Conservation (phyloP, 352 stramenopile genomes). For the Globisporangium nunn region DNA sequence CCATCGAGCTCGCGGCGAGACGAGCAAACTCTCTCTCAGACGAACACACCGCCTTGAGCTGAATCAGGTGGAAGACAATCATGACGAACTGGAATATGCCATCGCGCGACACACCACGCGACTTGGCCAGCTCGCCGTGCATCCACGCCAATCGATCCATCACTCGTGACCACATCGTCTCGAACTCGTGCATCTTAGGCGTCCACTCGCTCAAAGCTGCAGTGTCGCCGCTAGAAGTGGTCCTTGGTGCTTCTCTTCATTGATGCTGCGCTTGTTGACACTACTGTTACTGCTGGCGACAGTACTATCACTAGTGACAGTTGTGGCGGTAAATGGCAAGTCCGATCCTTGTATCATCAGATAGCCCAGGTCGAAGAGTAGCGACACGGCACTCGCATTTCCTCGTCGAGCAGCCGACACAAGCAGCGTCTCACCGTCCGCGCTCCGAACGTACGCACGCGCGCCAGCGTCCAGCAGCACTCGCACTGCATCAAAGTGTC, state of each 20-base stretch:
- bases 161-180: not conserved
- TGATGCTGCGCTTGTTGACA: not conserved
- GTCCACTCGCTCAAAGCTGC: not conserved
- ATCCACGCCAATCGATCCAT: not conserved
- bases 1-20: not conserved
- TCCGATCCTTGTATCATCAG: too few relatives aligned
- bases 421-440: too few relatives aligned
- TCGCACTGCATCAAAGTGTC: too few relatives aligned
- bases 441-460: too few relatives aligned
- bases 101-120: not conserved
- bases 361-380: too few relatives aligned
- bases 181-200: not conserved
- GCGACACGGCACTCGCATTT: too few relatives aligned
- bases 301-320: too few relatives aligned
- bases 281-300: too few relatives aligned
- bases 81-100: constrained; percentile 3
- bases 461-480: too few relatives aligned
- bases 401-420: too few relatives aligned
- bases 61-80: not conserved
- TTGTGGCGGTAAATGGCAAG: too few relatives aligned
- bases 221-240: not conserved
- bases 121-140: not conserved
- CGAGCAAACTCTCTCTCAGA: not conserved
- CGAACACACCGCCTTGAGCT: not conserved
- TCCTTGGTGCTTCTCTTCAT: not conserved